Base-by-base conservation (phyloP, 2,329 filamentous ascomycete species). In the Elsinoe australis region DNA sequence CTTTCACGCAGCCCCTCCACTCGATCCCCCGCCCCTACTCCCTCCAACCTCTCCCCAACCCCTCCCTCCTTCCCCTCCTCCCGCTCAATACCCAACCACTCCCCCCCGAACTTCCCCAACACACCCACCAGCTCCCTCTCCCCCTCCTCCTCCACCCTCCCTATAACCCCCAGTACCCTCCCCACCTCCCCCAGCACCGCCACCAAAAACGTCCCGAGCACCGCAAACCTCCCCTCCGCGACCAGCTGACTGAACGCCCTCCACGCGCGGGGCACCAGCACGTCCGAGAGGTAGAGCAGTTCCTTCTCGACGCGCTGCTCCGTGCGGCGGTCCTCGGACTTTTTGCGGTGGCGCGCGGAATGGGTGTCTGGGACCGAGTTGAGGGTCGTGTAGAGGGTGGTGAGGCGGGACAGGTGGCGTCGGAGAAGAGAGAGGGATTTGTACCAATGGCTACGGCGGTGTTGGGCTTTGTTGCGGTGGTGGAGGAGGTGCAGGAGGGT, bases 381-480 rank as follows among this genome's bases (percentile, higher is more conserved):
- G 9, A 62, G 55, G 7, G 54, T 49, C n/a, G 50, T 46, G 19
- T 60, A 44, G 7, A 58, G 62, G 1, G 53, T 50, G 1, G 73
- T 57, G 2, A 95, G 67, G 48, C 74, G 73, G 6, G 68, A 67
- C 6, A 83, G 63, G 49, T 80, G 74, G 38, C 85, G 83, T 28
- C 86, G 80, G 54, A 95, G 74, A 54, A 83, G 74, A 47, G 75
- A 75, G 52, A 95, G 79, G 58, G 71, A 72, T 58, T 80, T 78
- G 79, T 85, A 96, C 90, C 90, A 98, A 61, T 80, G 78, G 22
- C 82, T 77, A 53, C 76, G 73, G 49, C 81, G 81, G 65, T 96
- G 90, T 68, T 96, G 90, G 69, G 95, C 96, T 61, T 82, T 83
- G 71, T 95, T 92, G 58, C 88, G 86, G 62, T 87, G 81, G 65